A percentile compares a stretch with the other conserved stretches of the same genome.
phyloP scores from a whole-genome alignment of 225 moss, liverwort and hornwort species.

The Neckera pumila region DNA sequence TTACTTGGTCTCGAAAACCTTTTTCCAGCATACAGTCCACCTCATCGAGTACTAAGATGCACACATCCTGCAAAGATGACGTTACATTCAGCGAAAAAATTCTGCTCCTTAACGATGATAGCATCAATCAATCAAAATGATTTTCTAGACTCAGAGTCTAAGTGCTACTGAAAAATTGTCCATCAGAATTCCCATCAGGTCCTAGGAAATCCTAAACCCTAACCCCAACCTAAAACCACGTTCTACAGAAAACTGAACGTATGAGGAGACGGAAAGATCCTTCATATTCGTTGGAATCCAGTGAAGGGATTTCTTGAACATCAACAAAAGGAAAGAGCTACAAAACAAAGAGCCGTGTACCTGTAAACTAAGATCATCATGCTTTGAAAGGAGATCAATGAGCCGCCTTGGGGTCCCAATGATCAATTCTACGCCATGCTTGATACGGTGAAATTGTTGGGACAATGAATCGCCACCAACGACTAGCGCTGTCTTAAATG shows the following conservation, averaged over 20 bases:
- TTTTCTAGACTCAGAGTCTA: not conserved
- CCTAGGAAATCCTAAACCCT: not conserved
- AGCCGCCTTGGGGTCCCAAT: conserved; percentile 87
- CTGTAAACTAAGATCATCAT: conserved; percentile 50
- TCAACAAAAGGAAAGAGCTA: not conserved
- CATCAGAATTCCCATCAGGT: not conserved
- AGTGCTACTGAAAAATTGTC: not conserved
- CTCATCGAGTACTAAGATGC: conserved; percentile 80
- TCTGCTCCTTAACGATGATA: not conserved
- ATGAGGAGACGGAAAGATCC: not conserved
- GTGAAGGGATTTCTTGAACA: not conserved
- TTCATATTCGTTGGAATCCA: not conserved
- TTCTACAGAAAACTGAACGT: not conserved
- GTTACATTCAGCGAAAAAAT: not conserved
- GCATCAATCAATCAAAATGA: not conserved
- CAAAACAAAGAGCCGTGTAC: not conserved
- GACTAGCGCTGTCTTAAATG: conserved; percentile 85
- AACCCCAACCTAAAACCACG: not conserved
- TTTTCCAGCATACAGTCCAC: conserved; percentile 91
- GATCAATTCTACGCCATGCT: conserved; percentile 83
- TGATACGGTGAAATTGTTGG: conserved; percentile 76
- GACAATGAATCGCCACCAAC: conserved; percentile 92
- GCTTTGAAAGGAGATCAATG: conserved; percentile 73
- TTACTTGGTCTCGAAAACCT: conserved; percentile 79
- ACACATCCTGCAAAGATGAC: conserved; percentile 42